These are phyloP conservation scores for Phyllosticta ampelicida DNA, from an alignment of 2,329 filamentous ascomycete genomes.

Conservation along the genomic window DNA sequence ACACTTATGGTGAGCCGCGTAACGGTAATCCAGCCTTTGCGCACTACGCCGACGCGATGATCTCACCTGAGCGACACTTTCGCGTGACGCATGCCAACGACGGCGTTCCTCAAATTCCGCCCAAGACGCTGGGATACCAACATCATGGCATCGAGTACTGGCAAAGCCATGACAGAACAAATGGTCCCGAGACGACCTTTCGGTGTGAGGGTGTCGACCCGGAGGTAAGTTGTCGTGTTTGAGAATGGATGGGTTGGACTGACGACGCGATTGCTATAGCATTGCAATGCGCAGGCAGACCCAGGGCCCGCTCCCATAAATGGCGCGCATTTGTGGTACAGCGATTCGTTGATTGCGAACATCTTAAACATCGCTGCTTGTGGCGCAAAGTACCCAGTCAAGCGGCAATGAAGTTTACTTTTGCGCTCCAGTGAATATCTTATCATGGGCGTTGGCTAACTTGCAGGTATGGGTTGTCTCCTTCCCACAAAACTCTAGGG, in stretches of 20 bases:
- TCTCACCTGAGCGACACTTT: slow-evolving; percentile 1
- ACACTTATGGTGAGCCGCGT: slow-evolving; percentile 7
- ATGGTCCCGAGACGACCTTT: not conserved
- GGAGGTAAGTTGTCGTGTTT: not conserved
- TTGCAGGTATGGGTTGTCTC: no score
- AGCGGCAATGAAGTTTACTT: not conserved
- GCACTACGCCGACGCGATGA: slow-evolving; percentile 1
- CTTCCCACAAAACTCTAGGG: no score
- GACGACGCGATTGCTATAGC: not conserved
- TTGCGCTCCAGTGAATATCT: no score
- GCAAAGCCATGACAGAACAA: not conserved
- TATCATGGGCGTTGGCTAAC: no score
- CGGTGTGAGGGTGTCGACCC: not conserved
- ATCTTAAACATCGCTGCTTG: not conserved
- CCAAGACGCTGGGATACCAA: not conserved
- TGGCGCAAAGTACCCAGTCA: not conserved
- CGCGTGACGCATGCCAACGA: slow-evolving; percentile 10
- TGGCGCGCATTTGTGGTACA: slow-evolving; percentile 1
- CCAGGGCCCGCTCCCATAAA: not conserved
- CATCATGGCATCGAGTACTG: slow-evolving; percentile 9
- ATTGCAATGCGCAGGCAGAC: not conserved
- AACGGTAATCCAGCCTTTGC: slow-evolving; percentile 6
- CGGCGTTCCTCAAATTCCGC: slow-evolving; percentile 8
- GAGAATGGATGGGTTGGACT: not conserved
- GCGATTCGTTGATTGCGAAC: not conserved